A percentile compares a stretch with the other conserved stretches of the same genome.
phyloP scores from a whole-genome alignment of 495 filamentous ascomycete species.

The Oidiodendron maius region DNA sequence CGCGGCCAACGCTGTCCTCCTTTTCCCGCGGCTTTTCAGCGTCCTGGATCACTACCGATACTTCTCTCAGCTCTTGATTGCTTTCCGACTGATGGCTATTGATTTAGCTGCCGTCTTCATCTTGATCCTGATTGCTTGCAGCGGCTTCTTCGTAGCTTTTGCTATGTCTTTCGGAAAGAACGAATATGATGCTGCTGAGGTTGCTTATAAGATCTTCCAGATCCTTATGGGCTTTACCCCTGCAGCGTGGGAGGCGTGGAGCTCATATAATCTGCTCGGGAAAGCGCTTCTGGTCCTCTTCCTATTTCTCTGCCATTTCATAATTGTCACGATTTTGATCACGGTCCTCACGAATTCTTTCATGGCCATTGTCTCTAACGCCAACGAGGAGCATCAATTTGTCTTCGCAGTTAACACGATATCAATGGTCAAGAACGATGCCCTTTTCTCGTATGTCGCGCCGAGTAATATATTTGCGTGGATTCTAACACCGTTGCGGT shows the following conservation, averaged over 20 bases:
- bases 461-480: constrained; percentile 86
- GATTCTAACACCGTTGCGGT: constrained; percentile 75
- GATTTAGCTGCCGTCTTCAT: constrained; percentile 80
- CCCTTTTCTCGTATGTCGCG: constrained; percentile 84
- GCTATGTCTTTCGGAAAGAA: constrained; percentile 68
- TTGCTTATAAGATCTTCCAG: constrained; percentile 89
- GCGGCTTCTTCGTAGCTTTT: constrained; percentile 92
- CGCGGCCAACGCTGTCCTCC: constrained; percentile 78
- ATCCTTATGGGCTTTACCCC: constrained; percentile 74
- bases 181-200: constrained; percentile 52
- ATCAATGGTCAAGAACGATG: constrained; percentile 93
- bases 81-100: constrained; percentile 85
- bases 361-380: constrained; percentile 88
- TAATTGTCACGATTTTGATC: constrained; percentile 89
- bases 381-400: constrained; percentile 89
- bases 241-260: constrained; percentile 64
- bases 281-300: constrained; percentile 70
- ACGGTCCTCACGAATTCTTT: constrained; percentile 91
- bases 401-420: constrained; percentile 91
- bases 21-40: constrained; percentile 87
- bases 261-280: constrained; percentile 70
- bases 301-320: constrained; percentile 88
- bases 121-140: constrained; percentile 77
- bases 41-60: constrained; percentile 90
- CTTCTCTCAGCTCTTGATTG: constrained; percentile 89